Evolutionary conservation across 2,329 filamentous ascomycete genomes (phyloP).

Genomic region (Nemania sp.): DNA sequence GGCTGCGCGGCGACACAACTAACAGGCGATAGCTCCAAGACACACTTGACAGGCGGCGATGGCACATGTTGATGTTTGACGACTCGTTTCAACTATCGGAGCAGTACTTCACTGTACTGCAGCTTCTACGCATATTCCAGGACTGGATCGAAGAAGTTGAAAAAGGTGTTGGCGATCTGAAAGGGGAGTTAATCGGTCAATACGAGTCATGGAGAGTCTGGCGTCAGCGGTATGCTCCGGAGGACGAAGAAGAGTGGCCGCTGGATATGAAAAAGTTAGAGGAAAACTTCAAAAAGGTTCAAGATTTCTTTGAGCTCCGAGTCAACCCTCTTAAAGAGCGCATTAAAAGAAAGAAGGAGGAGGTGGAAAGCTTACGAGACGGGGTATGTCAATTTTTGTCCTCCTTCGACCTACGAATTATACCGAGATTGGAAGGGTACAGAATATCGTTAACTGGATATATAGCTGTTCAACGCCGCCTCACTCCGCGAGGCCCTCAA

Average conservation of each 20-base stretch:
- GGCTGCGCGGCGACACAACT: too few relatives aligned
- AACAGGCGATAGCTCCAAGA: constrained; percentile 4
- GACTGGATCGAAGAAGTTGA: constrained; percentile 23
- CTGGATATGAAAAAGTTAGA: constrained; percentile 7
- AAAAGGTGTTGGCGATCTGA: constrained; percentile 11
- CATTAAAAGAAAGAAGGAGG: constrained; percentile 22
- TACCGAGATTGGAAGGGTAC: too few relatives aligned
- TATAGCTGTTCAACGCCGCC: constrained; percentile 21
- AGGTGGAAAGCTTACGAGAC: constrained; percentile 24
- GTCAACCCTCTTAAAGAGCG: constrained; percentile 14
- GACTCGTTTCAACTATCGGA: constrained; percentile 25
- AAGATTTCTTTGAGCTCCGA: constrained; percentile 8
- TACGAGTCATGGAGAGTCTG: constrained; percentile 10
- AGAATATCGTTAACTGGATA: too few relatives aligned
- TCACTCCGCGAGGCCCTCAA: constrained; percentile 22
- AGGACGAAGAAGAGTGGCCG: constrained; percentile 15
- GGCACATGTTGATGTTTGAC: constrained; percentile 25
- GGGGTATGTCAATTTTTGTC: constrained; percentile 1
- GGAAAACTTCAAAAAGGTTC: constrained; percentile 6
- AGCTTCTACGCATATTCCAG: constrained; percentile 25
- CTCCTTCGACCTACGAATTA: too few relatives aligned
- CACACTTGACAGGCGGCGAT: constrained; percentile 21
- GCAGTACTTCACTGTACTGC: constrained; percentile 26
- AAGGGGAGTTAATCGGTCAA: constrained; percentile 8
- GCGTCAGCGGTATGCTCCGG: not conserved